Evolutionary conservation across 257 asterid genomes (phyloP).

Genomic region (Gentiana dahurica): DNA sequence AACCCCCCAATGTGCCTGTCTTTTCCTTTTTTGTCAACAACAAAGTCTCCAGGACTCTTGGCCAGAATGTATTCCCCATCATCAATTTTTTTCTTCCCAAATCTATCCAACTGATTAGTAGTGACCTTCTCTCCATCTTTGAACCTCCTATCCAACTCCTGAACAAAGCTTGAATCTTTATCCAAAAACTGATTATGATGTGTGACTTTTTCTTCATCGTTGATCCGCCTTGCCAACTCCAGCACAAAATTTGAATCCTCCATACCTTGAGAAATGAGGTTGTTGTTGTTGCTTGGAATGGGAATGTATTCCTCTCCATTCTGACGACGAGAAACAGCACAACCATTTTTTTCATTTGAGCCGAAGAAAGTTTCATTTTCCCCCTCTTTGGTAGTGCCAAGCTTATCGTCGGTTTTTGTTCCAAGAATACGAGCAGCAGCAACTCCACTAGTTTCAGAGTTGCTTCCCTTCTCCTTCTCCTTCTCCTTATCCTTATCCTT

Average conservation of each 20-base stretch:
- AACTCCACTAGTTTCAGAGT: constrained; percentile 45
- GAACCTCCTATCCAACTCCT: constrained; percentile 53
- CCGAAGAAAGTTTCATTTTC: constrained; percentile 15
- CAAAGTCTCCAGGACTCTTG: constrained; percentile 20
- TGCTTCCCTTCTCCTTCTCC: constrained; percentile 46
- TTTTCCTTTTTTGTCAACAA: constrained; percentile 28
- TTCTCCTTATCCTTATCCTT: constrained; percentile 44
- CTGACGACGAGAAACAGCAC: constrained; percentile 27
- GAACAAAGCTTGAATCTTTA: neutral
- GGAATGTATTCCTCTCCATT: constrained; percentile 33
- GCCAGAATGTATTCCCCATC: constrained; percentile 17
- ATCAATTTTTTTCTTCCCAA: constrained; percentile 23
- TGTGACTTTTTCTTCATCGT: constrained; percentile 26
- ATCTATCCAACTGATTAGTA: constrained; percentile 31
- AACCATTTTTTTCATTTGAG: constrained; percentile 21
- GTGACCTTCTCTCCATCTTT: constrained; percentile 30
- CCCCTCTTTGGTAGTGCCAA: constrained; percentile 22
- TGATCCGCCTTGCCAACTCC: constrained; percentile 55
- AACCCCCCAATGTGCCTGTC: constrained; percentile 26
- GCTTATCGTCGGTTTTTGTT: constrained; percentile 25
- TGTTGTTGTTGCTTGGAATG: constrained; percentile 10
- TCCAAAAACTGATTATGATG: no score
- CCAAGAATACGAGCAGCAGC: constrained; percentile 22
- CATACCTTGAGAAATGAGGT: constrained; percentile 15
- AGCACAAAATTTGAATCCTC: constrained; percentile 44